phyloP scores from a whole-genome alignment of 495 filamentous ascomycete species.

The Ramalina peruviana region DNA sequence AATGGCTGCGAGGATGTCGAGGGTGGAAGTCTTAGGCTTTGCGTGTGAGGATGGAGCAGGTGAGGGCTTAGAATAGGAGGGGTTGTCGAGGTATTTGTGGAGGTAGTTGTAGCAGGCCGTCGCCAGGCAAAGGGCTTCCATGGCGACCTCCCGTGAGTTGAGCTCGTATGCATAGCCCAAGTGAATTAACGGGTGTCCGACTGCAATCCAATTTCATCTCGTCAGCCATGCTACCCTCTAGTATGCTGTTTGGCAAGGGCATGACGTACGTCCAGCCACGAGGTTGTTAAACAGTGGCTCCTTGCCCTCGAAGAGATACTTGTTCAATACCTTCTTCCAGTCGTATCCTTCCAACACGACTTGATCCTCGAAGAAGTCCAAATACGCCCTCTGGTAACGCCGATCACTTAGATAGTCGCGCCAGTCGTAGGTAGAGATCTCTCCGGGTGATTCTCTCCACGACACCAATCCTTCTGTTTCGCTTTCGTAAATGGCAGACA shows the following conservation, averaged over 20 bases:
- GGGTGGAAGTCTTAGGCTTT: slow-evolving; percentile 33
- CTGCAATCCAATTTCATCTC: slow-evolving; percentile 24
- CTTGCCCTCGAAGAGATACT: slow-evolving; percentile 57
- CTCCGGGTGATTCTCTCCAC: slow-evolving; percentile 76
- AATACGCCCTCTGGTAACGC: slow-evolving; percentile 71
- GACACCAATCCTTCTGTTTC: slow-evolving; percentile 56
- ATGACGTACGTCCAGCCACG: slow-evolving; percentile 49
- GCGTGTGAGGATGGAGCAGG: not conserved
- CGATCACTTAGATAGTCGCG: slow-evolving; percentile 62
- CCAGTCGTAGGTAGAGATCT: slow-evolving; percentile 77
- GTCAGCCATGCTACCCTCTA: not conserved
- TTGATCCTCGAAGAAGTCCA: slow-evolving; percentile 77
- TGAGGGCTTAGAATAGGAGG: slow-evolving; percentile 24
- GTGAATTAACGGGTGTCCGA: slow-evolving; percentile 77
- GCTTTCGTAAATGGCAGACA: slow-evolving; percentile 66
- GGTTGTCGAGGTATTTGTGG: slow-evolving; percentile 59
- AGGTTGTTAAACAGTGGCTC: slow-evolving; percentile 61
- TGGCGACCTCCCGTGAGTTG: slow-evolving; percentile 54
- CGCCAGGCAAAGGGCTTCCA: slow-evolving; percentile 55
- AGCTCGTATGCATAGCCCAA: slow-evolving; percentile 73
- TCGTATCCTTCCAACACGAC: slow-evolving; percentile 51
- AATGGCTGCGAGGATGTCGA: slow-evolving; percentile 46
- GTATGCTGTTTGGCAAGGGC: not conserved
- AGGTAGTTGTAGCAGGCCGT: slow-evolving; percentile 52
- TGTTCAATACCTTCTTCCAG: slow-evolving; percentile 56